Evolutionary conservation across 2,329 filamentous ascomycete species (phyloP), one percentile per base, ranked within the genome.

Genomic region (Fusarium sterilihyphosum): DNA sequence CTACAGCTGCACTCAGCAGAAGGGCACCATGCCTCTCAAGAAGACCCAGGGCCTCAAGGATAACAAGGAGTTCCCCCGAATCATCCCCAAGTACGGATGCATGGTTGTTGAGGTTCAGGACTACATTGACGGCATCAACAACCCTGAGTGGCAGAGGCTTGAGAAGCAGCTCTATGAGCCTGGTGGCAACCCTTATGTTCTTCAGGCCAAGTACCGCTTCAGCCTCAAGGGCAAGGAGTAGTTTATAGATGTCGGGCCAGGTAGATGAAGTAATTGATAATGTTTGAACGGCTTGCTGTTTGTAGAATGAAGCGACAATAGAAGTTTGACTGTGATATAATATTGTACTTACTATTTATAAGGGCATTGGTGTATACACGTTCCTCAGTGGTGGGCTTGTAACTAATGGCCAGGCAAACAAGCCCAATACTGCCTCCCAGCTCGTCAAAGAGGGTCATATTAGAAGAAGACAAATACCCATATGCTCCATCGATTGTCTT

Each of bases 111-210:
- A 98, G 85, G 94, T 96, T 18, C 90, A 98, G 86, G 95, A 96
- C 82, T 98, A 91, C 90, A 97, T 98, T 79, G 95, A 97, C 81
- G 95, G 88, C 33, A 96, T 98, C 84, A 98, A 98, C 84, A 90
- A 97, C 77, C 95, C 95, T 0, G 90, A 94, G 82, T 98, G 96
- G 96, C 91, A 91, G 67, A 89, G 95, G 63, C 83, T 86, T 53
- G 80, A 79, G 61, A 91, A 88, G 83, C 90, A 92, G 79, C 84
- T 92, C 68, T 92, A 84, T 77, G 86, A 83, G 37, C 91, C 91
- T 2, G 89, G 87, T 14, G 89, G 85, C 62, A 87, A 88, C 70
- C 88, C 89, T 7, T 92, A 90, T 78, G 86, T 90, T n/a, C 82
- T 92, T 72, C 86, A 90, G 82, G 90, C 90, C 8, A 88, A 85